phyloP scores from a whole-genome alignment of 306 rosid species.

The Abrus pulchellus region DNA sequence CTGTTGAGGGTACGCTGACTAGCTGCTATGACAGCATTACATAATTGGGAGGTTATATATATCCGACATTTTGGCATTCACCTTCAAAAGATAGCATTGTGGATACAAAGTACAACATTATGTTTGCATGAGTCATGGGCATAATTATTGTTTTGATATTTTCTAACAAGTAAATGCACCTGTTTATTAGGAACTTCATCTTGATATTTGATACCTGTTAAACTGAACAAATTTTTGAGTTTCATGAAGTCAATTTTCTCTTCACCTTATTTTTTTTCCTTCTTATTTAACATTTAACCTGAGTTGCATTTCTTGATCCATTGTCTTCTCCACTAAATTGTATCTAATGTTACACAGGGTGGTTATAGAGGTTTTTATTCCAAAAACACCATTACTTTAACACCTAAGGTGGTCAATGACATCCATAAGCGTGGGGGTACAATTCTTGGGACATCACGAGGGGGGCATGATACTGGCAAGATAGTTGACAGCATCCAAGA shows the following conservation, averaged over 20 bases:
- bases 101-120: conserved; percentile 2
- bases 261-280: background rate
- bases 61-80: conserved; percentile 25
- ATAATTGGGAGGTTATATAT: background rate
- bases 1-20: background rate
- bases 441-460: conserved; percentile 88
- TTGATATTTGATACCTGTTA: conserved; percentile 23
- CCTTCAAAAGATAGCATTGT: background rate
- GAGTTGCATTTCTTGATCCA: conserved; percentile 37
- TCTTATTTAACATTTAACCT: background rate
- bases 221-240: conserved; percentile 40
- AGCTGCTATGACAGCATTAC: background rate
- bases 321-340: conserved; percentile 37
- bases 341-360: conserved; percentile 64
- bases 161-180: conserved; percentile 13
- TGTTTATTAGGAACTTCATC: background rate
- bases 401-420: conserved; percentile 90
- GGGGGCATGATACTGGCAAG: conserved; percentile 89
- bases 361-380: conserved; percentile 96
- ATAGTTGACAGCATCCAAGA: conserved; percentile 97
- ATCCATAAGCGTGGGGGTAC: conserved; percentile 99
- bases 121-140: conserved; percentile 16
- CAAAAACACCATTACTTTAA: conserved; percentile 71
- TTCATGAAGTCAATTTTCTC: conserved; percentile 7
- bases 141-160: conserved; percentile 23